These are phyloP conservation scores for Gardenia jasminoides DNA, from an alignment of 257 asterid genomes.

Conservation along the genomic window DNA sequence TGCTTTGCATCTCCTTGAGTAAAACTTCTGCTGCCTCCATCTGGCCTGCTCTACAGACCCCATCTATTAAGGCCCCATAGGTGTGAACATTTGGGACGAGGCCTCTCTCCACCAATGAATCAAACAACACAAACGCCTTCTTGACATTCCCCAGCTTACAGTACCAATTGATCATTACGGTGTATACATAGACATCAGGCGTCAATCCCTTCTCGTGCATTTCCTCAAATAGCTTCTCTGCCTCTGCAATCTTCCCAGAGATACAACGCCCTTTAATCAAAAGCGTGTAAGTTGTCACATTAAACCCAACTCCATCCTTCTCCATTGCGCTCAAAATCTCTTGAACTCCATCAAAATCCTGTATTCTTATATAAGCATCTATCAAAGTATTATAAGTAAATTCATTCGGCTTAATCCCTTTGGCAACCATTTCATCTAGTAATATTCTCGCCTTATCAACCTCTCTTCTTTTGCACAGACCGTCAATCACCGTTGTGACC, in stretches of 20 bases:
- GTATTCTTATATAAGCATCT: conserved; percentile 54
- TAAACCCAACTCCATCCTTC: conserved; percentile 53
- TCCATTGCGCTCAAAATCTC: conserved; percentile 52
- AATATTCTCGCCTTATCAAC: conserved; percentile 49
- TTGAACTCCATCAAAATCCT: conserved; percentile 44
- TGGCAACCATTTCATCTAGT: conserved; percentile 49
- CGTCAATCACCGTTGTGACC: conserved; percentile 62
- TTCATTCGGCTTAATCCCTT: conserved; percentile 63
- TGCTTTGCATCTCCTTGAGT: conserved; percentile 76
- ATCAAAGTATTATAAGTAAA: conserved; percentile 68
- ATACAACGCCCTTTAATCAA: conserved; percentile 43
- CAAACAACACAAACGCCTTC: conserved; percentile 63
- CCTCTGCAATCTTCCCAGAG: conserved; percentile 41
- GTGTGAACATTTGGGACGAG: conserved; percentile 65
- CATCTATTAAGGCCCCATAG: conserved; percentile 66
- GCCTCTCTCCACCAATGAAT: conserved; percentile 63
- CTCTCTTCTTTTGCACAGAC: conserved; percentile 56
- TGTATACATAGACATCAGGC: conserved; percentile 55
- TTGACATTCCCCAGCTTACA: conserved; percentile 50
- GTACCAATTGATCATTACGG: conserved; percentile 55
- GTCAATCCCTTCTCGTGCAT: conserved; percentile 50
- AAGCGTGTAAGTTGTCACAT: conserved; percentile 65
- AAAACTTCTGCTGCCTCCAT: conserved; percentile 61
- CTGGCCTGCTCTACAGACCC: conserved; percentile 68
- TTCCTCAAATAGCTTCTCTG: conserved; percentile 63